These are phyloP conservation scores for Solanum paucissectum DNA, from an alignment of 257 asterid species.

Conservation along the genomic window DNA sequence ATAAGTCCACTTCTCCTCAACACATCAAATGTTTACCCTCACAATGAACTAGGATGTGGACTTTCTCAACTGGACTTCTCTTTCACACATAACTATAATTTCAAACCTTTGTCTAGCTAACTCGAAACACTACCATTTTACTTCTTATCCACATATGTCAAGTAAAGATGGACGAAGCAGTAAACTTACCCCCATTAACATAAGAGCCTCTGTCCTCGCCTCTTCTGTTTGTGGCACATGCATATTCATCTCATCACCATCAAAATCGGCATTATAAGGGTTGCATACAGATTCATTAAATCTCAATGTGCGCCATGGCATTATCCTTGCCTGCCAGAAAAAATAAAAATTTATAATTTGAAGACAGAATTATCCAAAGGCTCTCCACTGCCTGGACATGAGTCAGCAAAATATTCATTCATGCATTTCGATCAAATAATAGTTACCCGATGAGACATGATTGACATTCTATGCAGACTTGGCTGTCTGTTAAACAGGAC, in stretches of 20 bases:
- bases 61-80: not conserved
- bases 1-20: not conserved
- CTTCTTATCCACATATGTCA: not conserved
- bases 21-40: not conserved
- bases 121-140: not conserved
- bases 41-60: not conserved
- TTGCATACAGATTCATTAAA: conserved; percentile 98
- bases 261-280: conserved; percentile 97
- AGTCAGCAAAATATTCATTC: not conserved
- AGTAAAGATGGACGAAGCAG: not conserved
- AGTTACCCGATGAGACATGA: conserved; percentile 86
- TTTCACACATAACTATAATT: not conserved
- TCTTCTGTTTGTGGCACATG: conserved; percentile 99
- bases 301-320: conserved; percentile 99
- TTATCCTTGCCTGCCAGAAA: conserved; percentile 81
- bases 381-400: not conserved
- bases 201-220: conserved; percentile 92
- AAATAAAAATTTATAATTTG: not conserved
- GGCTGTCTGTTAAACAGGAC: conserved; percentile 91
- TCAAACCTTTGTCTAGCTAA: not conserved
- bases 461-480: conserved; percentile 94
- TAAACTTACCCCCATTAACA: conserved; percentile 81
- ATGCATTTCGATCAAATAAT: not conserved
- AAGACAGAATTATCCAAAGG: conserved; percentile 6
- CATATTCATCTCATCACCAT: conserved; percentile 99